Conservation (phyloP, 768 basidiomycete genomes). For the Pleurotus djamor region DNA sequence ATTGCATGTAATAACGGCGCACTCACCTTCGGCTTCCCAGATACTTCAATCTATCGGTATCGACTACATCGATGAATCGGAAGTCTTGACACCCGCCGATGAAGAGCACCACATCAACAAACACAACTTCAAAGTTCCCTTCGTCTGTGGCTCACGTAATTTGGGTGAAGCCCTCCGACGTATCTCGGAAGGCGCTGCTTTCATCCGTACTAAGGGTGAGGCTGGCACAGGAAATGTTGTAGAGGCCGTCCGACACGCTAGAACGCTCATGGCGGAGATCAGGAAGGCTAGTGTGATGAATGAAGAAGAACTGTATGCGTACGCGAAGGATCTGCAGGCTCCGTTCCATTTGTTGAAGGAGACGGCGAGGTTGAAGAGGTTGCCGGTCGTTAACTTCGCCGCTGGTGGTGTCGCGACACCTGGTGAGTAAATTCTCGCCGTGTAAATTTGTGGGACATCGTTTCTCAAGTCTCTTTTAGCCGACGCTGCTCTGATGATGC, state of each 20-base stretch:
- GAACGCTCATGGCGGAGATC: constrained; percentile 83
- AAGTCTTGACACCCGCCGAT: constrained; percentile 95
- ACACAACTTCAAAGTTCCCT: constrained; percentile 91
- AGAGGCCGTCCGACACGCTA: constrained; percentile 92
- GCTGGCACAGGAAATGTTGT: constrained; percentile 89
- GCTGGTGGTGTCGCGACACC: constrained; percentile 94
- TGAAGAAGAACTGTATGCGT: constrained; percentile 93
- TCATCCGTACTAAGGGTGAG: constrained; percentile 98
- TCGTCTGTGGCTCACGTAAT: constrained; percentile 94
- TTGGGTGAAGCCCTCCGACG: constrained; percentile 95
- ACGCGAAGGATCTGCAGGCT: constrained; percentile 89
- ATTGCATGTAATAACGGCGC: not conserved
- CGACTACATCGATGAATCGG: constrained; percentile 96
- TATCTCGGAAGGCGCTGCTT: constrained; percentile 96
- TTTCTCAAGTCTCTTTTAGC: constrained; percentile 35
- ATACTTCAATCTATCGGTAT: constrained; percentile 93
- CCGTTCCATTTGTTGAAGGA: constrained; percentile 97
- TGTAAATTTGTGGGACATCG: not conserved
- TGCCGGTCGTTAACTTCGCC: constrained; percentile 97
- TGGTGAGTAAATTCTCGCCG: constrained; percentile 40
- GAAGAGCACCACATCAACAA: constrained; percentile 98
- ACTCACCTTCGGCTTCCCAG: constrained; percentile 32
- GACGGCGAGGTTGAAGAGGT: constrained; percentile 86
- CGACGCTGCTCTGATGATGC: constrained; percentile 99
- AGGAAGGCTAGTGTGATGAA: constrained; percentile 83